These are phyloP conservation scores for Psidium friedrichsthalianum DNA, from an alignment of 345 rosid genomes.

Conservation along the genomic window DNA sequence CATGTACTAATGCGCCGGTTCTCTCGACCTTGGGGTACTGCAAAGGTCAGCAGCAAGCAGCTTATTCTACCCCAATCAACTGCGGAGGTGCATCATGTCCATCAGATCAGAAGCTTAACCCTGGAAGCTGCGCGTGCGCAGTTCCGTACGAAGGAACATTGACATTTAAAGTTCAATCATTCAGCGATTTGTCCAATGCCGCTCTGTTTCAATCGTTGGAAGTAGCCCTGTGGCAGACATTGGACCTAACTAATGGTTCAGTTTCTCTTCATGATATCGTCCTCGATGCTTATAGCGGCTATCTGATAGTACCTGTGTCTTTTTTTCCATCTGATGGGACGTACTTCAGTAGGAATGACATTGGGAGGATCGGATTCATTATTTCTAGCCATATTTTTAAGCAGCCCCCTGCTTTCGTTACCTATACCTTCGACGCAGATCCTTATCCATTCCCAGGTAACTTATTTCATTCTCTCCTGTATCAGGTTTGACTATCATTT, in stretches of 20 bases:
- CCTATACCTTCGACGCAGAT: constrained; percentile 73
- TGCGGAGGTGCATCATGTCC: constrained; percentile 64
- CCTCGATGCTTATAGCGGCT: constrained; percentile 58
- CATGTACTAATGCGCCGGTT: constrained; percentile 43
- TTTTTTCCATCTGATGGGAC: constrained; percentile 62
- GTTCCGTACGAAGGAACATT: constrained; percentile 79
- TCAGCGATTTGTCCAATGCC: constrained; percentile 52
- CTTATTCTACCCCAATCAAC: constrained; percentile 60
- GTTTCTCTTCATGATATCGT: constrained; percentile 71
- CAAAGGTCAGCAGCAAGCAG: not conserved
- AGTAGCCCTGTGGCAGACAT: constrained; percentile 56
- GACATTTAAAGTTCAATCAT: constrained; percentile 64
- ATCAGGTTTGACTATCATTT: not conserved
- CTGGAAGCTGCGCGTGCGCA: constrained; percentile 84
- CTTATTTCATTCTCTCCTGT: not conserved
- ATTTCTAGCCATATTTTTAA: constrained; percentile 72
- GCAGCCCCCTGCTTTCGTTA: constrained; percentile 71
- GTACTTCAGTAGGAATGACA: constrained; percentile 51
- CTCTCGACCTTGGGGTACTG: not conserved
- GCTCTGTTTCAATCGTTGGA: constrained; percentile 60
- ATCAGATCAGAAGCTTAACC: constrained; percentile 58
- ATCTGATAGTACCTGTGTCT: constrained; percentile 68
- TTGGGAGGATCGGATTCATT: constrained; percentile 65
- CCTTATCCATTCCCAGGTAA: constrained; percentile 81
- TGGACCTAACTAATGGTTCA: constrained; percentile 67